A percentile compares a stretch with the other conserved stretches of the same genome.
Evolutionary conservation across 768 basidiomycete species (phyloP).

Genomic region (Collybiopsis luxurians): DNA sequence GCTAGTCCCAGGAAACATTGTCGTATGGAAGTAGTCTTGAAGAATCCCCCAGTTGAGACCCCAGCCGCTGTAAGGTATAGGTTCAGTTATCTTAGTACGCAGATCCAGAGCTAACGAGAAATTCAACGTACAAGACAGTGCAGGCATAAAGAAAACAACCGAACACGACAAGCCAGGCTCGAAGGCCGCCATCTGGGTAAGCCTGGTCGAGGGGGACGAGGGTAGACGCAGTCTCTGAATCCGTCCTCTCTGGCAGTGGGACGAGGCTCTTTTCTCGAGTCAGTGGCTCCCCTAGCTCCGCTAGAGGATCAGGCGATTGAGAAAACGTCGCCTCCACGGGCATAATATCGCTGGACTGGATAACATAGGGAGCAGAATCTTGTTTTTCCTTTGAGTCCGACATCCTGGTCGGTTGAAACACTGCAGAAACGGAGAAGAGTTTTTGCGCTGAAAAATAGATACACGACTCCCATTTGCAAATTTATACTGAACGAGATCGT

Average conservation of each 20-base stretch:
- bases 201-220: constrained; percentile 8
- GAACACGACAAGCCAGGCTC: constrained; percentile 28
- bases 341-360: constrained; percentile 6
- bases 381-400: not conserved
- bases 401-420: too few species aligned
- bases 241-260: not conserved
- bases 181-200: constrained; percentile 26
- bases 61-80: constrained; percentile 14
- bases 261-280: constrained; percentile 3
- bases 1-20: constrained; percentile 11
- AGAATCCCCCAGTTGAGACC: constrained; percentile 28
- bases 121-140: constrained; percentile 22
- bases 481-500: too few species aligned
- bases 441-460: too few species aligned
- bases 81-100: too few species aligned
- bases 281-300: not conserved
- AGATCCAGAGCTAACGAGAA: not conserved
- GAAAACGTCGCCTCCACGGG: constrained; percentile 1
- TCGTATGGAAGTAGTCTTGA: constrained; percentile 27
- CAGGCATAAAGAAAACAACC: constrained; percentile 27
- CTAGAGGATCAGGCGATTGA: not conserved
- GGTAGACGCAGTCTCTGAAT: not conserved
- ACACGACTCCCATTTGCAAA: too few species aligned
- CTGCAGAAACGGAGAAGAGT: too few species aligned
- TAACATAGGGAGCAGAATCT: not conserved